Conservation (phyloP, 441 rosid genomes). For the Pelargonium cotyledonis region DNA sequence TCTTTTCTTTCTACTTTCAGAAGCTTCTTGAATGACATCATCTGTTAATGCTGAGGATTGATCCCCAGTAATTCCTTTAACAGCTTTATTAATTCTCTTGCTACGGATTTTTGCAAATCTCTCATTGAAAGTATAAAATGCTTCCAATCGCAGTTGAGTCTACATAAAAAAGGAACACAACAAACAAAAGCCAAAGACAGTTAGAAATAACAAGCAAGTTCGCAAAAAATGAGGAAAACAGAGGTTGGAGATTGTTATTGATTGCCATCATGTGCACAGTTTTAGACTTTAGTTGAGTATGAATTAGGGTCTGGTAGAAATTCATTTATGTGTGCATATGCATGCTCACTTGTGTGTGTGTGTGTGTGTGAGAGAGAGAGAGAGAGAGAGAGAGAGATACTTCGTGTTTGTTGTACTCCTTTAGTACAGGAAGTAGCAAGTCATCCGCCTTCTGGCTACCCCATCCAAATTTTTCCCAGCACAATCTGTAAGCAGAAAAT, state of each 20-base stretch:
- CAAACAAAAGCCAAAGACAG: conserved; percentile 15
- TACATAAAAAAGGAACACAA: conserved; percentile 24
- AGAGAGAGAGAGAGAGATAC: conserved; percentile 26
- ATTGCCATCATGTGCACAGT: too few species aligned
- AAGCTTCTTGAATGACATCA: conserved; percentile 33
- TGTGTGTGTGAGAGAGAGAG: not conserved
- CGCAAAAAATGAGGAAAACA: not conserved
- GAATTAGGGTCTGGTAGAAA: not conserved
- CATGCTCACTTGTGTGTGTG: not conserved
- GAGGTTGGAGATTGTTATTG: too few species aligned
- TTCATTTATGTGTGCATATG: not conserved
- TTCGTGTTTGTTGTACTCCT: conserved; percentile 88
- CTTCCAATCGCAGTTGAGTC: conserved; percentile 96
- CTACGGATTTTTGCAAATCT: conserved; percentile 94
- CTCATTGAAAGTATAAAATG: conserved; percentile 90
- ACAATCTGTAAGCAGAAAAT: conserved; percentile 47
- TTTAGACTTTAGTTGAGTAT: not conserved
- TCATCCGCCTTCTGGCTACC: conserved; percentile 72
- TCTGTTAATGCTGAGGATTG: conserved; percentile 37
- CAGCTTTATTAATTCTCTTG: conserved; percentile 80
- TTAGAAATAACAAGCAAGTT: conserved; percentile 4
- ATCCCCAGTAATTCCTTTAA: conserved; percentile 74
- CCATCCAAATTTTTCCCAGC: conserved; percentile 98
- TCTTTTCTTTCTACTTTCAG: conserved; percentile 39
- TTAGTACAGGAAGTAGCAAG: conserved; percentile 74